phyloP scores from a whole-genome alignment of 169 alveolate species.

The Plasmodium gallinaceum region DNA sequence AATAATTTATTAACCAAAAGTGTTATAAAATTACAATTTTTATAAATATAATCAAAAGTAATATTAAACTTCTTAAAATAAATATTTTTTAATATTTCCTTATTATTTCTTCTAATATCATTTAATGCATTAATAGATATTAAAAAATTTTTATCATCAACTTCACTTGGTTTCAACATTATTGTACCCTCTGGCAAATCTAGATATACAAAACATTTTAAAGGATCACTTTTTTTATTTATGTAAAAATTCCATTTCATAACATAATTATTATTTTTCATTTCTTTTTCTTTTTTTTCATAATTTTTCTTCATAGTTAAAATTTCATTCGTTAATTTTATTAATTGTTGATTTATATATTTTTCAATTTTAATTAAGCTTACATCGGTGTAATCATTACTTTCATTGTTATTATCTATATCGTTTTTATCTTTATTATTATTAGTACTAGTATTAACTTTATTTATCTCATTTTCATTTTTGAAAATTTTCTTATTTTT shows the following conservation, averaged over 20 bases:
- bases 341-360: slow-evolving; percentile 28
- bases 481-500: no score
- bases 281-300: slow-evolving; percentile 22
- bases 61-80: slow-evolving; percentile 50
- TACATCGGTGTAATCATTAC: neutral
- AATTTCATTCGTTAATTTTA: slow-evolving; percentile 28
- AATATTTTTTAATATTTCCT: slow-evolving; percentile 64
- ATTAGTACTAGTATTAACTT: neutral
- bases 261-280: neutral
- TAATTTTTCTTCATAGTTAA: neutral
- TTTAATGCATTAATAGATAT: slow-evolving; percentile 64
- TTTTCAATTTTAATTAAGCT: slow-evolving; percentile 10
- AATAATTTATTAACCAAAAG: slow-evolving; percentile 24
- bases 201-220: slow-evolving; percentile 50
- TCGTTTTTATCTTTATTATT: neutral
- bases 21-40: slow-evolving; percentile 47
- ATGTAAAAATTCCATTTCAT: slow-evolving; percentile 32
- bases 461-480: neutral
- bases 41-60: slow-evolving; percentile 42
- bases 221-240: slow-evolving; percentile 19
- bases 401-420: neutral
- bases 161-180: slow-evolving; percentile 44
- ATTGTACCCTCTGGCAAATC: slow-evolving; percentile 52
- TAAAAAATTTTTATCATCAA: slow-evolving; percentile 34
- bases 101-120: slow-evolving; percentile 62